These are phyloP conservation scores for Peribolospora kevripleyi DNA, from an alignment of 768 basidiomycete genomes.

Conservation along the genomic window DNA sequence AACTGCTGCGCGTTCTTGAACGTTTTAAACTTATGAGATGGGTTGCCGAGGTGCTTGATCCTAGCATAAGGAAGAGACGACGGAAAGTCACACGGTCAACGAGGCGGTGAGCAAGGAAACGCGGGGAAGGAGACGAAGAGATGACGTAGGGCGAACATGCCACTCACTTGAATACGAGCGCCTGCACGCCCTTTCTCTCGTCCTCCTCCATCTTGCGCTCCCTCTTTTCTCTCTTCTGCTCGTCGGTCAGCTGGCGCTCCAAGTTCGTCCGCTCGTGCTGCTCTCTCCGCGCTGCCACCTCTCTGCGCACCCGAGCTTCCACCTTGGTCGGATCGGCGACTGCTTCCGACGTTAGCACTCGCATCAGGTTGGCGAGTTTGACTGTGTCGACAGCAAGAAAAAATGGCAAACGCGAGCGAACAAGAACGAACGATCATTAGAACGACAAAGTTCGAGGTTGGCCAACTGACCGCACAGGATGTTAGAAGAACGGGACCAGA, in stretches of 20 bases:
- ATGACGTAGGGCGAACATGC: neutral
- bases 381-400: constrained; percentile 27
- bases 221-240: constrained; percentile 62
- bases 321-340: constrained; percentile 94
- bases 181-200: constrained; percentile 60
- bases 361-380: constrained; percentile 85
- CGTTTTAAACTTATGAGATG: constrained; percentile 83
- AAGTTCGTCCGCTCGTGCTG: constrained; percentile 81
- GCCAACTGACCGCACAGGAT: neutral
- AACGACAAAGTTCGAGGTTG: neutral
- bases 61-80: constrained; percentile 20
- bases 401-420: constrained; percentile 1
- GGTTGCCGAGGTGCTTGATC: constrained; percentile 69
- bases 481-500: neutral
- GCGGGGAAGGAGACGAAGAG: neutral
- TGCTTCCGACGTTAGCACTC: constrained; percentile 84
- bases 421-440: neutral
- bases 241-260: constrained; percentile 73
- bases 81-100: neutral
- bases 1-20: constrained; percentile 87
- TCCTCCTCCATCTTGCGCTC: constrained; percentile 67
- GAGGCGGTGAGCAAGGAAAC: neutral
- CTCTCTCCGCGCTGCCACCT: constrained; percentile 72
- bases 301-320: constrained; percentile 77
- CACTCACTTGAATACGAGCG: constrained; percentile 74